Percentiles rank a stretch among this genome's conserved stretches.
Evolutionary conservation across 805 yeast genomes (phyloP).

Genomic region (Tetrapisispora iriomotensis): DNA sequence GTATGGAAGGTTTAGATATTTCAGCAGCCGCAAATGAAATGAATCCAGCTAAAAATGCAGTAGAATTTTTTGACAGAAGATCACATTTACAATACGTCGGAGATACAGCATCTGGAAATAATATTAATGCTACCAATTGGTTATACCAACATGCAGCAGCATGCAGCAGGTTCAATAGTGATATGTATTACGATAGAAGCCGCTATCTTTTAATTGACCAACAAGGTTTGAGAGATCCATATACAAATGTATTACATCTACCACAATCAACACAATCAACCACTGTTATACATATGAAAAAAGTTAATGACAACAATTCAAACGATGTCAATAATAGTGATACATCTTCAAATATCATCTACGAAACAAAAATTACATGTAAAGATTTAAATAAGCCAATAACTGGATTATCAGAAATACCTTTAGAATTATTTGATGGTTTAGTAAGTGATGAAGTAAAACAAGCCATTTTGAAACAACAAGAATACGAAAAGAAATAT

Average conservation of each 20-base stretch:
- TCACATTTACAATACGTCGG: slow-evolving; percentile 21
- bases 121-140: slow-evolving; percentile 65
- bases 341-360: slow-evolving; percentile 30
- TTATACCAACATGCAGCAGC: slow-evolving; percentile 76
- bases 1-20: slow-evolving; percentile 10
- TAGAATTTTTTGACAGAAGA: slow-evolving; percentile 32
- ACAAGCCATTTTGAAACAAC: slow-evolving; percentile 55
- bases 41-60: slow-evolving; percentile 30
- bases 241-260: slow-evolving; percentile 70
- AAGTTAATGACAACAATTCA: slow-evolving; percentile 8
- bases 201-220: slow-evolving; percentile 35
- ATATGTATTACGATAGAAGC: slow-evolving; percentile 47
- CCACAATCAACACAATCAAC: slow-evolving; percentile 73
- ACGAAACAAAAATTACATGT: slow-evolving; percentile 39
- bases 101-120: slow-evolving; percentile 16
- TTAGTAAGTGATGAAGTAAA: slow-evolving; percentile 47
- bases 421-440: slow-evolving; percentile 47
- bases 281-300: slow-evolving; percentile 23
- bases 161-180: slow-evolving; percentile 59
- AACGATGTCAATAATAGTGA: slow-evolving; percentile 13
- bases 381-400: slow-evolving; percentile 37
- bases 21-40: slow-evolving; percentile 8
- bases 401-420: slow-evolving; percentile 59
- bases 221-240: slow-evolving; percentile 65
- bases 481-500: slow-evolving; percentile 34